Evolutionary conservation across 768 basidiomycete genomes (phyloP), one percentile per base, ranked within the genome.

Genomic region (Pleurotus salmoneostramineus): DNA sequence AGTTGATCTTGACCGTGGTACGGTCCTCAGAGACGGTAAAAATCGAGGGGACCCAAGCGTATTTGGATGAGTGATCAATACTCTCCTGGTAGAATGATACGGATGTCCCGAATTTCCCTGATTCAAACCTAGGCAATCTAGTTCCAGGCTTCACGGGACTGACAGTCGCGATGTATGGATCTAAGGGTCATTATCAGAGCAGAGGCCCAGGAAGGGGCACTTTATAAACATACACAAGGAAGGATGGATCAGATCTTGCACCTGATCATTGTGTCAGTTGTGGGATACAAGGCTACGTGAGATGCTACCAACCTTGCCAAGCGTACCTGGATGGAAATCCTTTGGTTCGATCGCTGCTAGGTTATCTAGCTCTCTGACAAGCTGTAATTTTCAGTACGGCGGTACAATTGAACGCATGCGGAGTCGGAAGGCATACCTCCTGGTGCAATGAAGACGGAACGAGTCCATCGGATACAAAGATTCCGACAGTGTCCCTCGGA

Each of bases 211-310:
- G 2, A 27, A 27, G 21, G 3, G 21, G 21, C 21, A 27, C 21
- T 27, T 27, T 27, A 27, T 27, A 27, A 1, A 27, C 21, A 27
- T 27, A 61, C 62, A 63, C 7, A 63, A 32, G 2, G 62, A 63
- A 15, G 62, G 62, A 36, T 63, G 62, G 5, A 63, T 62, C n/a
- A 63, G 27, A 34, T 63, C 61, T 60, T 63, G 62, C 3, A 63
- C 62, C 60, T 62, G 21, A 27, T 11, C 6, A 35, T 17, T 12
- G 17, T 21, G 27, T 17, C 5, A 33, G 43, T 17, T 17, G 44
- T 17, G 15, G 10, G 12, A 17, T 12, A 21, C 27, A 8, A 45
- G 15, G 21, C 27, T 8, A 40, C 2, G 6, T 0, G 21, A 15
- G 15, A 11, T 15, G 15, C 5, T 32, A 36, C 50, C 12, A 31